phyloP scores from a whole-genome alignment of 306 rosid genomes.

The Boehmeria nivea region DNA sequence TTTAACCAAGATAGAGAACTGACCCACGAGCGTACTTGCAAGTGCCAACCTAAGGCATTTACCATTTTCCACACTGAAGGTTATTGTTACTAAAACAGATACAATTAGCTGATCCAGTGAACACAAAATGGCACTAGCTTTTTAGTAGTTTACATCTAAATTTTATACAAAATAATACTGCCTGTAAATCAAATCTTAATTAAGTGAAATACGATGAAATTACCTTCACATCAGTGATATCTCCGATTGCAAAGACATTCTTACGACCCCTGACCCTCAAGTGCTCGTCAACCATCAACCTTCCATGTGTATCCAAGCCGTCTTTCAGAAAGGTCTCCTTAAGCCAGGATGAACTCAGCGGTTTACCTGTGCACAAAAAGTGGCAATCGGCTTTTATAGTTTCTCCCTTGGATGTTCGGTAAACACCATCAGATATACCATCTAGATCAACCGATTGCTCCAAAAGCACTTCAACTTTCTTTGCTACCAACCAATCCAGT shows the following conservation, averaged over 20 bases:
- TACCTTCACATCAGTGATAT: slow-evolving; percentile 34
- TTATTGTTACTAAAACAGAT: background rate
- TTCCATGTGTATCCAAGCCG: slow-evolving; percentile 23
- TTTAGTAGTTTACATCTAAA: background rate
- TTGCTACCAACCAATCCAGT: slow-evolving; percentile 34
- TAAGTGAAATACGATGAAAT: background rate
- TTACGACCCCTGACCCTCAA: slow-evolving; percentile 32
- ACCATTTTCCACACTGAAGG: no score
- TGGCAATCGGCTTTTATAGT: slow-evolving; percentile 37
- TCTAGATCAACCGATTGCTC: slow-evolving; percentile 27
- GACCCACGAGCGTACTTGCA: no score
- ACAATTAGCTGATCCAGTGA: background rate
- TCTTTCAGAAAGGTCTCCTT: slow-evolving; percentile 21
- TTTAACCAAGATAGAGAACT: no score
- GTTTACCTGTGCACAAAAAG: slow-evolving; percentile 30
- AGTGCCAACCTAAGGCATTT: no score
- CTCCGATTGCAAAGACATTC: slow-evolving; percentile 37
- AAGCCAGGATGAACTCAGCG: slow-evolving; percentile 31
- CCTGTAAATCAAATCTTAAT: no score
- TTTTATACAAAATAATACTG: background rate
- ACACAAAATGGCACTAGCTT: background rate
- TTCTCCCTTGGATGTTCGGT: slow-evolving; percentile 27
- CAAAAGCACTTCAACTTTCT: slow-evolving; percentile 38
- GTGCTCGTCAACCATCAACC: slow-evolving; percentile 34
- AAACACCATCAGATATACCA: slow-evolving; percentile 14